Evolutionary conservation across 345 rosid species (phyloP).

Genomic region (Bruguiera parviflora): DNA sequence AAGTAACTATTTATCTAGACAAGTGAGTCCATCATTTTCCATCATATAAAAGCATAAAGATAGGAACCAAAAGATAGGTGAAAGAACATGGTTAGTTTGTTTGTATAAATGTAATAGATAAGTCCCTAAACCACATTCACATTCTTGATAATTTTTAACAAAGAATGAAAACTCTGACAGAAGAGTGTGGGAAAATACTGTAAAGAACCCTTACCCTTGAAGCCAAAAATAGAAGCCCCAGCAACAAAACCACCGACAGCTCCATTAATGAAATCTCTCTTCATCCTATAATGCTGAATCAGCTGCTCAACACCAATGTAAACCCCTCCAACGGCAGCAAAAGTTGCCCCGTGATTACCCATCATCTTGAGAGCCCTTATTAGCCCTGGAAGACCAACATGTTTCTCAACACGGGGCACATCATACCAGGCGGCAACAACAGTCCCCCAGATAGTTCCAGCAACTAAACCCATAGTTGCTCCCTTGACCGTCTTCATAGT

Average conservation of each 20-base stretch:
- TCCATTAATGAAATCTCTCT: constrained; percentile 88
- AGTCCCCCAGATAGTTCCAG: constrained; percentile 89
- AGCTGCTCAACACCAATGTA: constrained; percentile 98
- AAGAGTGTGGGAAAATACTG: neutral
- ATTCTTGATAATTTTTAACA: neutral
- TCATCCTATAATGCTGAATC: constrained; percentile 59
- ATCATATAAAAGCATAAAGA: too few relatives aligned
- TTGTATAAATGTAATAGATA: too few relatives aligned
- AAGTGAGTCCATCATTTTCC: too few relatives aligned
- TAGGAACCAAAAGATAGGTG: too few relatives aligned
- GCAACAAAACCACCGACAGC: constrained; percentile 94
- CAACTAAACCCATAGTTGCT: constrained; percentile 67
- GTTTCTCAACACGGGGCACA: constrained; percentile 97
- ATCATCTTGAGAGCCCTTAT: constrained; percentile 87
- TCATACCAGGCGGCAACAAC: constrained; percentile 88
- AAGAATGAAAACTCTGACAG: neutral
- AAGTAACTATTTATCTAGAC: too few relatives aligned
- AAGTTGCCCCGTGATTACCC: constrained; percentile 86
- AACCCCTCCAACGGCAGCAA: constrained; percentile 97
- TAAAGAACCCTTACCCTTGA: constrained; percentile 49
- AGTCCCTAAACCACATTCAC: too few relatives aligned
- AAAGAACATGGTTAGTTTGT: too few relatives aligned
- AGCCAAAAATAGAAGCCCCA: constrained; percentile 86
- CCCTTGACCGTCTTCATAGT: constrained; percentile 81
- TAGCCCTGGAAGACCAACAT: constrained; percentile 87